A percentile compares a stretch with the other conserved stretches of the same genome.
phyloP scores from a whole-genome alignment of 352 stramenopile genomes.

The Elongisporangium anandrum region DNA sequence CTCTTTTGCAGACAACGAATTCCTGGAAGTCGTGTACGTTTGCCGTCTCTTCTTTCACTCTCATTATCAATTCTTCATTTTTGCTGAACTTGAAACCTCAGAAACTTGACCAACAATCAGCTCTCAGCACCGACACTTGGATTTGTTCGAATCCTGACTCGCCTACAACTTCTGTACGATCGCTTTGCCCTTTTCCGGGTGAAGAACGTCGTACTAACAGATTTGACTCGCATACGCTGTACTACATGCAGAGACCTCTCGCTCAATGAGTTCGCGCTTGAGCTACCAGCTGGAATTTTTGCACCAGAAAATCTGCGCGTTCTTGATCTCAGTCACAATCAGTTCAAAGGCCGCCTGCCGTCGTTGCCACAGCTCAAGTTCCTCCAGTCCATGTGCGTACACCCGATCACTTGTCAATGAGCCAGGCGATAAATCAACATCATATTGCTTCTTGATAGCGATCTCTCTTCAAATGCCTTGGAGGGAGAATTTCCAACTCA shows the following conservation, averaged over 20 bases:
- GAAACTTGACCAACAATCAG: neutral
- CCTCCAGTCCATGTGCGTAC: constrained; percentile 44
- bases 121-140: neutral
- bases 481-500: constrained; percentile 29
- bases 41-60: neutral
- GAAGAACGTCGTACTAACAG: neutral
- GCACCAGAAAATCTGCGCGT: neutral
- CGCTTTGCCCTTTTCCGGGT: neutral
- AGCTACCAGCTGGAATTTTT: constrained; percentile 35
- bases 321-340: neutral
- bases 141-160: neutral
- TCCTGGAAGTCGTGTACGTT: constrained; percentile 58
- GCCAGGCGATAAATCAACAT: neutral
- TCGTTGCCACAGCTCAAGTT: constrained; percentile 18
- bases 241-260: constrained; percentile 30
- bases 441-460: constrained; percentile 15
- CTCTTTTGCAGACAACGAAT: constrained; percentile 49
- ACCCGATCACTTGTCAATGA: neutral
- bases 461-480: constrained; percentile 49
- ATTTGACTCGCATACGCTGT: too few species aligned
- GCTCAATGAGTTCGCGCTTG: constrained; percentile 27
- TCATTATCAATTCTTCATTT: neutral
- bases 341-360: neutral
- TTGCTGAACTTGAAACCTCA: neutral
- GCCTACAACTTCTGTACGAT: neutral